Conservation (phyloP, 305 asterid species). For the Petunia hybrid region DNA sequence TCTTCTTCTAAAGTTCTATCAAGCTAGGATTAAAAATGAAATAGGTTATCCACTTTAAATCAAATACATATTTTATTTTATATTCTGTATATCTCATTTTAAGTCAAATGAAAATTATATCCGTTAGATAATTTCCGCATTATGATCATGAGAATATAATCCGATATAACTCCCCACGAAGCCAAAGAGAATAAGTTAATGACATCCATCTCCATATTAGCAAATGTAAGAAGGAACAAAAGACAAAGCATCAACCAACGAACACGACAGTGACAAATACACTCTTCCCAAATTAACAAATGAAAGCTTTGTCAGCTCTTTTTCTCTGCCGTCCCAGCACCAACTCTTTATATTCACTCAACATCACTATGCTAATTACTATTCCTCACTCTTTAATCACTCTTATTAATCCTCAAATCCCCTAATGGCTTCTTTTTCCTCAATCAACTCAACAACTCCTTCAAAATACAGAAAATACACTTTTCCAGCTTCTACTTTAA, state of each 20-base stretch:
- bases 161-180: too few species aligned
- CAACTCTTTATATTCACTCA: background rate
- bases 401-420: background rate
- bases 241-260: background rate
- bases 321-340: slow-evolving; percentile 16
- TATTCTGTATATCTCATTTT: too few species aligned
- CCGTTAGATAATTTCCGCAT: too few species aligned
- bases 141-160: too few species aligned
- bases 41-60: too few species aligned
- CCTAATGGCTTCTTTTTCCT: background rate
- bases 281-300: background rate
- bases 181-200: too few species aligned
- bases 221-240: background rate
- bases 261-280: background rate
- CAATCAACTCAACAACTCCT: background rate
- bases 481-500: background rate
- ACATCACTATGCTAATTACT: background rate
- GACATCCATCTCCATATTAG: too few species aligned
- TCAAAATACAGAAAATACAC: background rate
- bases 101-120: too few species aligned
- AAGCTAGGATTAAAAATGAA: too few species aligned
- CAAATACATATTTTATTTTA: too few species aligned
- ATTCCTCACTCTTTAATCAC: background rate
- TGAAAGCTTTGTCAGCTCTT: background rate
- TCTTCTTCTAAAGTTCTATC: too few species aligned